phyloP scores from a whole-genome alignment of 2,329 filamentous ascomycete species.

The Aspergillus fructus region DNA sequence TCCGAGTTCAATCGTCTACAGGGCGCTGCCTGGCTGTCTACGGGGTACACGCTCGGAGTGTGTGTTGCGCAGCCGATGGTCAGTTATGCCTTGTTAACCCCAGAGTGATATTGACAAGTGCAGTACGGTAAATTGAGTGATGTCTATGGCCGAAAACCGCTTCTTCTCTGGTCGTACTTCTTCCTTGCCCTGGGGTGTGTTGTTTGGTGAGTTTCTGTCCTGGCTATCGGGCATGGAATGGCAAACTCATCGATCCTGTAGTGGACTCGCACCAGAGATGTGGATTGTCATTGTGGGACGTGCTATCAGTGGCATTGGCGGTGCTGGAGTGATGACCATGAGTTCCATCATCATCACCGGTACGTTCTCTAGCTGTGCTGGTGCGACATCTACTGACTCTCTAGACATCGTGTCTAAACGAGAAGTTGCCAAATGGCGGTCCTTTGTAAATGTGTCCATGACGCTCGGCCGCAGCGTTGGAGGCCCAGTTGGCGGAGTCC shows the following conservation, averaged over 20 bases:
- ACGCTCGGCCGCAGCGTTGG: slow-evolving; percentile 53
- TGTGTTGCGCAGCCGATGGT: slow-evolving; percentile 56
- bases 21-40: slow-evolving; percentile 60
- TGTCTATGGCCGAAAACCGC: slow-evolving; percentile 55
- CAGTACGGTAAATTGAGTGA: slow-evolving; percentile 57
- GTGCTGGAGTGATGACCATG: slow-evolving; percentile 45
- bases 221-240: no score
- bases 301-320: slow-evolving; percentile 44
- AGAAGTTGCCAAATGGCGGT: slow-evolving; percentile 50
- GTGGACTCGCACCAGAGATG: slow-evolving; percentile 39
- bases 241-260: slow-evolving; percentile 8
- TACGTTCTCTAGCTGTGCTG: neutral
- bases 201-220: slow-evolving; percentile 28
- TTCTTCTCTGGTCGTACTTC: slow-evolving; percentile 51
- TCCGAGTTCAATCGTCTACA: slow-evolving; percentile 60
- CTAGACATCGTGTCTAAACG: slow-evolving; percentile 49
- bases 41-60: slow-evolving; percentile 52
- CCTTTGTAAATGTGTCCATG: slow-evolving; percentile 53
- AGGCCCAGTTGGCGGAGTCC: slow-evolving; percentile 58
- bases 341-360: slow-evolving; percentile 49
- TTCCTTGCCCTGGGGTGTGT: slow-evolving; percentile 51
- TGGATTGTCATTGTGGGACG: slow-evolving; percentile 43
- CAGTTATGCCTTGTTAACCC: slow-evolving; percentile 13
- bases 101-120: slow-evolving; percentile 10
- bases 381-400: neutral